Conservation (phyloP, 2,329 filamentous ascomycete genomes). For the Paraconiothyrium sp. region DNA sequence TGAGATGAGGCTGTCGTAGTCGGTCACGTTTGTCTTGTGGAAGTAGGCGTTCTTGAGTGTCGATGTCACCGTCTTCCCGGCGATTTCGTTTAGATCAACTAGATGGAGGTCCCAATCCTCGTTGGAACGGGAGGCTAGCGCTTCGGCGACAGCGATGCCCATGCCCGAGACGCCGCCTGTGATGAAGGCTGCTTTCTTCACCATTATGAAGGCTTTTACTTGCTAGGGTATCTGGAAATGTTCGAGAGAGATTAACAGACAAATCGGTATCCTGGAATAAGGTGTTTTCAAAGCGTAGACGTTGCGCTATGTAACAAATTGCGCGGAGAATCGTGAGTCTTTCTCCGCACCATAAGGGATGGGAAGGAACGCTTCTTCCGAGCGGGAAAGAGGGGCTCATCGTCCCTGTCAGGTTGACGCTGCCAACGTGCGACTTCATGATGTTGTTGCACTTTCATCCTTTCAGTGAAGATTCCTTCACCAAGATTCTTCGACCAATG, state of each 20-base stretch:
- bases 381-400: slow-evolving; percentile 1
- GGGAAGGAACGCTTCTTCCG: slow-evolving; percentile 18
- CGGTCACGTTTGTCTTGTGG: slow-evolving; percentile 51
- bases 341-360: slow-evolving; percentile 19
- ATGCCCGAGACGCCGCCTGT: slow-evolving; percentile 75
- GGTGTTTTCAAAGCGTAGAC: neutral
- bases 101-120: slow-evolving; percentile 54
- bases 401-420: neutral
- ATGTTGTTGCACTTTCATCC: too few species aligned
- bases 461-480: neutral
- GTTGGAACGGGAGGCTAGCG: slow-evolving; percentile 41
- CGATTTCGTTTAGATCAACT: slow-evolving; percentile 51
- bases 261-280: neutral
- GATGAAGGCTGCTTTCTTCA: slow-evolving; percentile 68
- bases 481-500: neutral
- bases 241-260: neutral
- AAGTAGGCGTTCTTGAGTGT: slow-evolving; percentile 46
- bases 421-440: neutral
- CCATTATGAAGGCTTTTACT: slow-evolving; percentile 18
- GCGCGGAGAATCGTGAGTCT: slow-evolving; percentile 18
- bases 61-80: slow-evolving; percentile 42
- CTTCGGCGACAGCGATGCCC: slow-evolving; percentile 54
- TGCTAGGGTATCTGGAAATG: neutral
- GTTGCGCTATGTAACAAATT: slow-evolving; percentile 5
- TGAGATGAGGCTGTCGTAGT: slow-evolving; percentile 46